Evolutionary conservation across 1,284 basidiomycete genomes (phyloP).

Genomic region (Pseudozyma pruni): DNA sequence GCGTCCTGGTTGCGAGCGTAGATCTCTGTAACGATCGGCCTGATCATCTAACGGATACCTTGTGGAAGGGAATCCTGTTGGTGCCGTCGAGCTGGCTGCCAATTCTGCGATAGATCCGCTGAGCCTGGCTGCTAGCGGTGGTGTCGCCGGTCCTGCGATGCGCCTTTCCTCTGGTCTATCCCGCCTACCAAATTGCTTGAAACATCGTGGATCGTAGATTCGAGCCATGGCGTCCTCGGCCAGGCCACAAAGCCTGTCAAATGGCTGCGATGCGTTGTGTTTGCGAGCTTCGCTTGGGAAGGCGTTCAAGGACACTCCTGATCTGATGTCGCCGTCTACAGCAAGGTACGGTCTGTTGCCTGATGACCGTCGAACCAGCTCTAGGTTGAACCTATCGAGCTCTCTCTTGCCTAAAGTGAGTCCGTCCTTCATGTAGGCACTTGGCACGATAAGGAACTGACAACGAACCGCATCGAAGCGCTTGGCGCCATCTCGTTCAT

Average conservation of each 20-base stretch:
- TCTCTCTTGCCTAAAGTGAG: conserved; percentile 1
- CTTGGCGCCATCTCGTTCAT: background rate
- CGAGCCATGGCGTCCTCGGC: background rate
- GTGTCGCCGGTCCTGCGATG: no score
- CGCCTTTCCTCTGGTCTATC: no score
- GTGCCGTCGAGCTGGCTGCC: no score
- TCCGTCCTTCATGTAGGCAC: background rate
- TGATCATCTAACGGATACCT: no score
- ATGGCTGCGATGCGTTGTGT: background rate
- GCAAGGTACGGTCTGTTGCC: background rate
- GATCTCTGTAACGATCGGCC: no score
- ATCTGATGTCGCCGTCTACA: background rate
- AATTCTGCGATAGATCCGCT: no score
- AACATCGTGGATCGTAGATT: background rate
- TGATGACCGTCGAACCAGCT: background rate
- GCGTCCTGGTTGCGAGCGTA: no score
- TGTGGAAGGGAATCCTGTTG: no score
- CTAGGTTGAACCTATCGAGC: background rate
- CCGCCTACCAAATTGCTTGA: no score
- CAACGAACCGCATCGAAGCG: background rate
- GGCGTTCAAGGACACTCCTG: background rate
- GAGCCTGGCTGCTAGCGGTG: no score
- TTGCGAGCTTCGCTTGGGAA: background rate
- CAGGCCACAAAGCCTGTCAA: conserved; percentile 4
- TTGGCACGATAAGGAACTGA: conserved; percentile 14